These are phyloP conservation scores for Endocalyx cinctus DNA, from an alignment of 2,329 filamentous ascomycete species.

Conservation along the genomic window DNA sequence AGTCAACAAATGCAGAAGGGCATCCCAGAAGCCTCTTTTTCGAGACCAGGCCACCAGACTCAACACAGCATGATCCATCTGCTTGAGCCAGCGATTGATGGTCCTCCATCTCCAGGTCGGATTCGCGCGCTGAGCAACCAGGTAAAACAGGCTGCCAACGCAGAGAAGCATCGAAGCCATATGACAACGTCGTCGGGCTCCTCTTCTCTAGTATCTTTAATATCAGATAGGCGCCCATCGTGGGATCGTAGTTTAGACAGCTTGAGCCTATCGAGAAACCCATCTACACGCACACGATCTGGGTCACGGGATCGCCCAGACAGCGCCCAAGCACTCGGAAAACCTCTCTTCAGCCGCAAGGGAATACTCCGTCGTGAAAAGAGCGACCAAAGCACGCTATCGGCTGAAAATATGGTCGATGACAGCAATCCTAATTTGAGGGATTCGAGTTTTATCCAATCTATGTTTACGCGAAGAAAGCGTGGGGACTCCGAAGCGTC, in stretches of 20 bases:
- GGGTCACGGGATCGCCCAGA: slow-evolving; percentile 51
- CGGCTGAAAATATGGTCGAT: no score
- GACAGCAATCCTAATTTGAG: no score
- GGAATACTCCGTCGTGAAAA: slow-evolving; percentile 48
- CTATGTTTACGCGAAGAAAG: slow-evolving; percentile 49
- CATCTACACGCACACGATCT: slow-evolving; percentile 52
- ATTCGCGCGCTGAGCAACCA: slow-evolving; percentile 51
- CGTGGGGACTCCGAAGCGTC: slow-evolving; percentile 27
- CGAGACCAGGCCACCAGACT: slow-evolving; percentile 9
- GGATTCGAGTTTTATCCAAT: slow-evolving; percentile 42
- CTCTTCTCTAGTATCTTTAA: slow-evolving; percentile 47
- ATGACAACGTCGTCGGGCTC: slow-evolving; percentile 51
- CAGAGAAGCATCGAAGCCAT: slow-evolving; percentile 42
- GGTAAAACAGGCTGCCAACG: slow-evolving; percentile 49
- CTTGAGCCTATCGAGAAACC: slow-evolving; percentile 47
- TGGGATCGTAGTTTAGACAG: slow-evolving; percentile 49
- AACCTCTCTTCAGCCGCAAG: slow-evolving; percentile 54
- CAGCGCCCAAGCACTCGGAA: slow-evolving; percentile 55
- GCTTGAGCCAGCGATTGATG: slow-evolving; percentile 55
- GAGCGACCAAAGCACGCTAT: slow-evolving; percentile 43
- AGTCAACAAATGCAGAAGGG: no score
- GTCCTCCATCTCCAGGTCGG: slow-evolving; percentile 56
- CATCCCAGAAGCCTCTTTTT: no score
- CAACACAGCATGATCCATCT: slow-evolving; percentile 33
- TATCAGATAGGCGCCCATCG: slow-evolving; percentile 37